Percentiles rank a stretch among this genome's conserved stretches.
Conservation (phyloP, 257 asterid species). For the Plantago ovata region DNA sequence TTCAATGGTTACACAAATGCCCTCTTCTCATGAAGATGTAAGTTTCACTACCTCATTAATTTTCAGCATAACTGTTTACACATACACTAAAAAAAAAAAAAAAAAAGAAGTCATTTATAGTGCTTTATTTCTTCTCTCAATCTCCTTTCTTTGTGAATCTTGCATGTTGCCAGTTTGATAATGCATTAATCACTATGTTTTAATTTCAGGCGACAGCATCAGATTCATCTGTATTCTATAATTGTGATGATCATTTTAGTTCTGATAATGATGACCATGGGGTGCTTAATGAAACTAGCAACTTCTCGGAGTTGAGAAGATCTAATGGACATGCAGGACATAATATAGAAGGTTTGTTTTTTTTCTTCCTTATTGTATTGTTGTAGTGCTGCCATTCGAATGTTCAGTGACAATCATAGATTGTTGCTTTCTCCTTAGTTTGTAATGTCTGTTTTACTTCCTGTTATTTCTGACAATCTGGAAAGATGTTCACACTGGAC, state of each 20-base stretch:
- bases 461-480: too few species aligned
- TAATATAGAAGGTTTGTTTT: slow-evolving; percentile 42
- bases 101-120: too few species aligned
- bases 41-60: slow-evolving; percentile 24
- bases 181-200: slow-evolving; percentile 15
- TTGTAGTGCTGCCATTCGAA: slow-evolving; percentile 10
- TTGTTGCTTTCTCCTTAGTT: neutral
- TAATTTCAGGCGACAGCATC: slow-evolving; percentile 52
- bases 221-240: slow-evolving; percentile 55
- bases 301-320: slow-evolving; percentile 20
- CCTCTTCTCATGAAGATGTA: slow-evolving; percentile 67
- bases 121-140: too few species aligned
- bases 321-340: slow-evolving; percentile 26
- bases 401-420: neutral
- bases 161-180: slow-evolving; percentile 1
- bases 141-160: too few species aligned
- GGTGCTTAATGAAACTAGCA: slow-evolving; percentile 26
- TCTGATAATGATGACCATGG: slow-evolving; percentile 26
- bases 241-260: slow-evolving; percentile 56
- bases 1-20: slow-evolving; percentile 29
- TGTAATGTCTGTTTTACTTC: too few species aligned
- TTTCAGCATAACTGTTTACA: slow-evolving; percentile 11
- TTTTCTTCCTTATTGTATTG: neutral
- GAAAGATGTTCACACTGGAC: slow-evolving; percentile 4
- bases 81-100: neutral